Percentiles rank a stretch among this genome's conserved stretches.
Evolutionary conservation across 23 red algal species (phyloP).

Genomic region (Gracilaria vermiculophylla): DNA sequence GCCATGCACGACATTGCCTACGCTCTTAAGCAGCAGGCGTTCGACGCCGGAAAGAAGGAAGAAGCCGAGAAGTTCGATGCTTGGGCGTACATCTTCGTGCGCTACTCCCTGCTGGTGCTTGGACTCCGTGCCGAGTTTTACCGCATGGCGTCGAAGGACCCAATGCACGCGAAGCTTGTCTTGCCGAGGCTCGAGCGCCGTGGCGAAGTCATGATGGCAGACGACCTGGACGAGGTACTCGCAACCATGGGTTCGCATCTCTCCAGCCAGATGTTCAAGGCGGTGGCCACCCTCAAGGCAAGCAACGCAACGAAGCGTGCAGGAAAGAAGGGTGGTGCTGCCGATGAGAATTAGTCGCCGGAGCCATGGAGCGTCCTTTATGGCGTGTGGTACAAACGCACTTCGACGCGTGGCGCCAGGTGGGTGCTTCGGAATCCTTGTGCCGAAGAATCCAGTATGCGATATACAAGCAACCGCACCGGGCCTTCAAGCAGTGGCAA

Average conservation of each 20-base stretch:
- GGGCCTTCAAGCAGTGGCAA: not conserved
- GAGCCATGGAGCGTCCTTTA: too few relatives aligned
- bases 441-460: constrained; percentile 4
- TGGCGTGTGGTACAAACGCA: too few relatives aligned
- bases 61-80: not conserved
- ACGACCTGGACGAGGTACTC: not conserved
- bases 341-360: too few relatives aligned
- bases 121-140: not conserved
- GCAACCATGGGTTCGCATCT: not conserved
- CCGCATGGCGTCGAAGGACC: not conserved
- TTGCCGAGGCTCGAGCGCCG: not conserved
- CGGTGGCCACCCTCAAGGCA: not conserved
- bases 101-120: not conserved
- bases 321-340: not conserved
- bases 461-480: not conserved
- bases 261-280: not conserved
- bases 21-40: not conserved
- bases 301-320: not conserved
- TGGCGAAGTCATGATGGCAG: not conserved
- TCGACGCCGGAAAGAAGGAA: not conserved
- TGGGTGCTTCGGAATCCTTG: constrained; percentile 25
- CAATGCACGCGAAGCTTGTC: not conserved
- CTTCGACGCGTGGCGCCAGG: not conserved
- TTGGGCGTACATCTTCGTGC: not conserved
- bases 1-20: not conserved